Percentiles rank a stretch among this genome's conserved stretches.
Evolutionary conservation across 371 early-diverging fungal genomes (phyloP).

Genomic region (Mortierella sp.): DNA sequence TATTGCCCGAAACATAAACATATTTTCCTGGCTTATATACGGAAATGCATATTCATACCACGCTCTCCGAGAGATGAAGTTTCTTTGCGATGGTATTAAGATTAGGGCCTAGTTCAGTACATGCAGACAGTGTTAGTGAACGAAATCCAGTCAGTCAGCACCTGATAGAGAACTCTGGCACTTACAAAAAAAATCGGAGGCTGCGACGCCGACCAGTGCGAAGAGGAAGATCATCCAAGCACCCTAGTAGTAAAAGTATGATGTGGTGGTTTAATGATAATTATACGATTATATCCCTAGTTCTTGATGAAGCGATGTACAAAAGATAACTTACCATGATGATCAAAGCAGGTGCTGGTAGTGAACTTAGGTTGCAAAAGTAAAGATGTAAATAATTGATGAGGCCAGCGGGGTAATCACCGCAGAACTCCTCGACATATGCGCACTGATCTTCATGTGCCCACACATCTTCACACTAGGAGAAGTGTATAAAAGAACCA

Average conservation of each 20-base stretch:
- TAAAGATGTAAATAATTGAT: slow-evolving; percentile 70
- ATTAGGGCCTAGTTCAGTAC: slow-evolving; percentile 63
- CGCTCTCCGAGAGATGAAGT: slow-evolving; percentile 71
- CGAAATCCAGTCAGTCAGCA: neutral
- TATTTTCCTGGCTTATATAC: neutral
- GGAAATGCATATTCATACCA: slow-evolving; percentile 54
- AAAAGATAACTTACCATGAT: slow-evolving; percentile 55
- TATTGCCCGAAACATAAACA: too few species aligned
- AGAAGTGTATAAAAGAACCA: too few species aligned
- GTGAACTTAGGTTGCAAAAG: slow-evolving; percentile 64
- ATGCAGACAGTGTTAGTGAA: neutral
- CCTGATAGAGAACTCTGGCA: neutral
- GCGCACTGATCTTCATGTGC: slow-evolving; percentile 64
- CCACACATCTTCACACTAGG: slow-evolving; percentile 64
- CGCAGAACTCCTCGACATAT: slow-evolving; percentile 62
- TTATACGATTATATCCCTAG: neutral
- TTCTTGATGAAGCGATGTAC: neutral
- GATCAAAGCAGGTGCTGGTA: slow-evolving; percentile 56
- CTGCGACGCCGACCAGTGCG: slow-evolving; percentile 72
- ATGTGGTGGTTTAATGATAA: too few species aligned
- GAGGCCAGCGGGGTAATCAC: slow-evolving; percentile 60
- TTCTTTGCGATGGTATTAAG: slow-evolving; percentile 70
- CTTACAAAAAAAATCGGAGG: slow-evolving; percentile 76
- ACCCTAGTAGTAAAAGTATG: too few species aligned
- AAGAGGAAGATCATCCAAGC: slow-evolving; percentile 70